Base-by-base conservation (phyloP, 225 moss, liverwort and hornwort genomes). In the Asterella californica region DNA sequence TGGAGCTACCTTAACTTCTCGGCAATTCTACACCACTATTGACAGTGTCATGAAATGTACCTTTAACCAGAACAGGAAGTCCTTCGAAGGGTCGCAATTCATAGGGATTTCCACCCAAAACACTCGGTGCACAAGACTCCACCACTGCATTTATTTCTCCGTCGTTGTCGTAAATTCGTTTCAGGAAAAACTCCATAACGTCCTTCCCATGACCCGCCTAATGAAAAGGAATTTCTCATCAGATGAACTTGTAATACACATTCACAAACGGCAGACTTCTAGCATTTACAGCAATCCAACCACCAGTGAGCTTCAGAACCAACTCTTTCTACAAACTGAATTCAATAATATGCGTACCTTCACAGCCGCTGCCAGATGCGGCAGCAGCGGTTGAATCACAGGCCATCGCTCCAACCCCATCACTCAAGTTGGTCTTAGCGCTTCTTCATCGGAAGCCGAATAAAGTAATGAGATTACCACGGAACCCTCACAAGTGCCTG, bases 61-160 rank as follows among this genome's bases (percentile, higher is more conserved):
- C 94, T 89, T 94, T 91, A 48, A 92, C 91, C 70, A 94, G 84
- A 82, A 94, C 86, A 25, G 92, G 91, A 55, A 94, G 87, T 24
- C 92, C 92, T 84, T 94, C 90, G 29, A 94, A 90, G 22, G 84
- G 81, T 81, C 85, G 47, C 48, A 74, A 75, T 81, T 81, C 84
- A 61, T 42, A 85, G 33, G 76, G 57, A 66, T 62, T 55, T 45
- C 80, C 81, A 63, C 82, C 47, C 17, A 81, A 80, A 50, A 85
- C 85, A 79, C 75, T 29, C 18, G 85, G 85, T 74, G 88, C 87
- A 81, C 77, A 83, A 7, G 89, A 87, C 79, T 94, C 94, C 68
- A 94, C 92, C 48, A 94, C 88, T 19, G 92, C 85, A 83, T 94
- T 92, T 37, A 88, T 74, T 69, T 74, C 80, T 48, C 83, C 82